These are phyloP conservation scores for Lactuca sativa DNA, from an alignment of 129 eudicot genomes.

Conservation along the genomic window DNA sequence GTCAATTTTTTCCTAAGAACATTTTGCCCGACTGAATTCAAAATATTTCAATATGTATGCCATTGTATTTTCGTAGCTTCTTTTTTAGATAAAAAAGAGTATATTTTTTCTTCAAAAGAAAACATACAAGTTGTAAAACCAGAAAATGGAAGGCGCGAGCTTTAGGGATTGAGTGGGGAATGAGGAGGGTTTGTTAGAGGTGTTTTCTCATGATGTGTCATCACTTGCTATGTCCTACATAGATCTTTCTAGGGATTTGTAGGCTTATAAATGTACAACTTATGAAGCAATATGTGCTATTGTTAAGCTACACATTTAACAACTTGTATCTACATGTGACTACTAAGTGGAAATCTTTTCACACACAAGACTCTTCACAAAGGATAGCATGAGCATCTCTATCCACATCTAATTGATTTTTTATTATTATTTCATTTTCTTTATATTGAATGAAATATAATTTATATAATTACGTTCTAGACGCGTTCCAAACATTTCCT, in stretches of 20 bases:
- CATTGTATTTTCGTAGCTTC: no score
- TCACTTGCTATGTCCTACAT: conserved; percentile 20
- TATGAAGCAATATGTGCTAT: conserved; percentile 14
- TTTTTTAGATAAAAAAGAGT: no score
- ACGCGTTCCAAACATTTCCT: no score
- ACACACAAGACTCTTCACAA: conserved; percentile 10
- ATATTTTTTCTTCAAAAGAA: no score
- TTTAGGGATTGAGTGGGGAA: neutral
- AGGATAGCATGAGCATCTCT: neutral
- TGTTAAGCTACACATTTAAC: neutral
- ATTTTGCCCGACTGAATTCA: no score
- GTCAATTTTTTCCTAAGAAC: no score
- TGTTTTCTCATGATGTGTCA: conserved; percentile 20
- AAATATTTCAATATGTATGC: no score
- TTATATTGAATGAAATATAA: no score
- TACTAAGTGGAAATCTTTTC: conserved; percentile 27
- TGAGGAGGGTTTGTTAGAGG: neutral
- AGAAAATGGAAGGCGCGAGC: neutral
- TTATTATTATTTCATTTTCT: neutral
- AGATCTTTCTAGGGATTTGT: conserved; percentile 36
- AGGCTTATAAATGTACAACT: conserved; percentile 12
- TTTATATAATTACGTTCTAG: neutral
- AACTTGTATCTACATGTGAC: conserved; percentile 20
- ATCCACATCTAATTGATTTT: neutral
- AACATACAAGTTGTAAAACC: neutral